These are phyloP conservation scores for Nothophytophthora sp. DNA, from an alignment of 352 stramenopile species.

Conservation along the genomic window DNA sequence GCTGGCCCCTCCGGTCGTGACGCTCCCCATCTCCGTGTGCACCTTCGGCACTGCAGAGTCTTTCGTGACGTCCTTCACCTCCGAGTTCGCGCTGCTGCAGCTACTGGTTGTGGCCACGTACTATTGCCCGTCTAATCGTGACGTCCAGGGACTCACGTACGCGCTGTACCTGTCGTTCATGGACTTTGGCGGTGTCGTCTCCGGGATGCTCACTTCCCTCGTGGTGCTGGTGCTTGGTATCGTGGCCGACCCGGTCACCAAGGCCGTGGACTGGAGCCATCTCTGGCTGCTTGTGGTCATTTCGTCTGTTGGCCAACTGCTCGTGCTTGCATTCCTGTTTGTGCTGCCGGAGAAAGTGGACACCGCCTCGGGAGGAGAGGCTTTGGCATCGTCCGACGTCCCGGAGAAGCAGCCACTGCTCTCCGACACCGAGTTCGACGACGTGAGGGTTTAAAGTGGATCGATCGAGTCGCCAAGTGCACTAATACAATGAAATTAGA, in stretches of 20 bases:
- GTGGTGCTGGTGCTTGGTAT: slow-evolving; percentile 65
- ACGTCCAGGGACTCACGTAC: slow-evolving; percentile 77
- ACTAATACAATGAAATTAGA: not conserved
- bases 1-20: slow-evolving; percentile 51
- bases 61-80: slow-evolving; percentile 78
- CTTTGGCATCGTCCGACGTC: slow-evolving; percentile 4
- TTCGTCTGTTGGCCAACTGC: slow-evolving; percentile 56
- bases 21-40: slow-evolving; percentile 66
- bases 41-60: slow-evolving; percentile 66
- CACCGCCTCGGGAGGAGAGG: slow-evolving; percentile 12
- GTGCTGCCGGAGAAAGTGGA: slow-evolving; percentile 70
- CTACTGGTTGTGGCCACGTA: slow-evolving; percentile 83
- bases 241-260: slow-evolving; percentile 48
- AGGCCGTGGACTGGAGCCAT: slow-evolving; percentile 58
- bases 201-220: slow-evolving; percentile 56
- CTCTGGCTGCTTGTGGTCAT: slow-evolving; percentile 68
- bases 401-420: slow-evolving; percentile 56
- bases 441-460: slow-evolving; percentile 25
- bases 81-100: slow-evolving; percentile 81
- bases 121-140: slow-evolving; percentile 59
- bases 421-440: slow-evolving; percentile 16
- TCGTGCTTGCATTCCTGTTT: slow-evolving; percentile 70
- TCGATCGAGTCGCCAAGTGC: not conserved
- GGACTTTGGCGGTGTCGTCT: slow-evolving; percentile 83
- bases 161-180: slow-evolving; percentile 84